These are phyloP conservation scores for Ricinus communis DNA, from an alignment of 345 rosid genomes.

Conservation along the genomic window DNA sequence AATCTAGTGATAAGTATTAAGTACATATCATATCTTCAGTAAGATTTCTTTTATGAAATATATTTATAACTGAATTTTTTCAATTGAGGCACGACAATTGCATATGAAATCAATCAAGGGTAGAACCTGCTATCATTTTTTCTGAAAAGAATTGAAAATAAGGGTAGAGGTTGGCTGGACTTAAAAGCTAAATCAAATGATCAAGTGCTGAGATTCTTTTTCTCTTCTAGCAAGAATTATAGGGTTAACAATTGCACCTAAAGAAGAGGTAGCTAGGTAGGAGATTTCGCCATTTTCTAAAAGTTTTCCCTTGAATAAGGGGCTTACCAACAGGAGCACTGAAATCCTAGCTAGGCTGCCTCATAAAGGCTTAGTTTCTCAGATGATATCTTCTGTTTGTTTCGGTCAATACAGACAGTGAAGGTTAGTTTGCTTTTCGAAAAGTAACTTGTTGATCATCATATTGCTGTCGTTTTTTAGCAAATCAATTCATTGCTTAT, in stretches of 20 bases:
- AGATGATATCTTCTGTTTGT: constrained; percentile 10
- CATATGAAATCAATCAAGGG: too few species aligned
- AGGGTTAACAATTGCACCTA: constrained; percentile 17
- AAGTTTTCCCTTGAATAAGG: neutral
- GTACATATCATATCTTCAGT: too few species aligned
- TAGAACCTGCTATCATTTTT: too few species aligned
- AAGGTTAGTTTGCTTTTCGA: constrained; percentile 1
- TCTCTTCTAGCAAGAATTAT: constrained; percentile 18
- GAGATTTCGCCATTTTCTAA: neutral
- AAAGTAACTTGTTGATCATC: constrained; percentile 6
- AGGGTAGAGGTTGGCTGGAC: constrained; percentile 11
- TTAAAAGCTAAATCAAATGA: neutral
- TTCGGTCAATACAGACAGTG: constrained; percentile 9
- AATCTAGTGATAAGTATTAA: too few species aligned
- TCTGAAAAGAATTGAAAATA: constrained; percentile 10
- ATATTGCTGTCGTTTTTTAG: neutral
- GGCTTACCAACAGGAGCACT: constrained; percentile 21
- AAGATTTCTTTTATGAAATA: too few species aligned
- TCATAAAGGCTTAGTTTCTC: constrained; percentile 1
- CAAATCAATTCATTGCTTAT: constrained; percentile 3
- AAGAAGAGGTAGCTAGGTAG: neutral
- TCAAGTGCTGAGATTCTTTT: constrained; percentile 24
- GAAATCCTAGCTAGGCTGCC: constrained; percentile 26
- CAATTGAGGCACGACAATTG: too few species aligned
- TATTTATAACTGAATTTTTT: too few species aligned